Conservation (phyloP, 192 early-diverging fungal species). For the Rhizophagus clarus region DNA sequence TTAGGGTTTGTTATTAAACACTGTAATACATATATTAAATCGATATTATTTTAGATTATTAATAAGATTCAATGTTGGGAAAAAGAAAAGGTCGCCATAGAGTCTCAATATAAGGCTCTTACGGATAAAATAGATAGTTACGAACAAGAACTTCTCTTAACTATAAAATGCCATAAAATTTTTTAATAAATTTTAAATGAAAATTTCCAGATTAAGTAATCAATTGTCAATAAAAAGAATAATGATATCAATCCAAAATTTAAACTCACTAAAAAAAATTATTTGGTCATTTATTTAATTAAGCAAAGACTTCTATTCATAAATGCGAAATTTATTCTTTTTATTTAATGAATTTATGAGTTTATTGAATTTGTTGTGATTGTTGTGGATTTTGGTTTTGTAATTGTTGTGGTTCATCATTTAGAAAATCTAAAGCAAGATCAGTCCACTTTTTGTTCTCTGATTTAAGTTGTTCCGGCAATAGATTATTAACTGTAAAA, state of each 20-base stretch:
- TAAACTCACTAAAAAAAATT: background rate
- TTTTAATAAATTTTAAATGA: no score
- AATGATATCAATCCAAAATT: constrained; percentile 1
- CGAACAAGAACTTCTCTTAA: constrained; percentile 7
- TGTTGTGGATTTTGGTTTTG: background rate
- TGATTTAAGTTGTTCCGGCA: background rate
- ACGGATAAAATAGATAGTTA: constrained; percentile 18
- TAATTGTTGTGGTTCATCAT: background rate
- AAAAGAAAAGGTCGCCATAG: background rate
- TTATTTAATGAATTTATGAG: background rate
- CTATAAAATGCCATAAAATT: background rate
- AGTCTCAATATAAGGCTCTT: constrained; percentile 5
- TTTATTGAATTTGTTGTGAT: background rate
- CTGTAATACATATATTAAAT: background rate
- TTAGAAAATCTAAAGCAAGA: background rate
- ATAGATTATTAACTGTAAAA: background rate
- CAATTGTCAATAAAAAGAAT: background rate
- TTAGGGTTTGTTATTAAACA: background rate
- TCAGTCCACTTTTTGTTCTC: background rate
- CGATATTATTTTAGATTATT: background rate
- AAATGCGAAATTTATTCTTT: background rate
- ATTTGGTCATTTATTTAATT: no score
- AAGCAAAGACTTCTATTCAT: no score
- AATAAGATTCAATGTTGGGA: background rate
- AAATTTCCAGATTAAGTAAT: background rate